Evolutionary conservation across 2,329 filamentous ascomycete genomes (phyloP).

Genomic region (Penicillium sp.): DNA sequence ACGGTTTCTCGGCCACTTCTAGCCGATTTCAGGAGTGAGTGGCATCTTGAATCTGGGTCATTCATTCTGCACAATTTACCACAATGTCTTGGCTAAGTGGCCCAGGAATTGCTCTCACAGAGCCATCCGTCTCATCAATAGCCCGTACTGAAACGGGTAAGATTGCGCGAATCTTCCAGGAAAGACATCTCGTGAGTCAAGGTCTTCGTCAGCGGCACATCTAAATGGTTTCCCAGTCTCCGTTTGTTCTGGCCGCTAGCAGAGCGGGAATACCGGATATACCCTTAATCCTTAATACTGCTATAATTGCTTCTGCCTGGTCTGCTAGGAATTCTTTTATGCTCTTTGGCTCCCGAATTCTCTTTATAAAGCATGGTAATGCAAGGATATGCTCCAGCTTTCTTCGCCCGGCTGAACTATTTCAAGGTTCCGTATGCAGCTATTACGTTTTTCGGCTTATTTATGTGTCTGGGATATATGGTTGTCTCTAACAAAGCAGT

Average conservation of each 20-base stretch:
- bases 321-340: constrained; percentile 46
- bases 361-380: constrained; percentile 43
- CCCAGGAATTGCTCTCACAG: too few species aligned
- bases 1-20: too few species aligned
- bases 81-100: too few species aligned
- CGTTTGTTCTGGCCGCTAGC: constrained; percentile 47
- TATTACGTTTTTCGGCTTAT: constrained; percentile 52
- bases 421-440: constrained; percentile 59
- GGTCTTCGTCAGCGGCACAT: too few species aligned
- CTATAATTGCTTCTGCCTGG: constrained; percentile 32
- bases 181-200: too few species aligned
- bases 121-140: too few species aligned
- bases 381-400: constrained; percentile 38
- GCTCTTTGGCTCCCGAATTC: constrained; percentile 37
- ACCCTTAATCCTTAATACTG: constrained; percentile 22
- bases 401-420: constrained; percentile 40
- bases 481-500: constrained; percentile 59
- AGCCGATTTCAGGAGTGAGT: too few species aligned
- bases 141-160: too few species aligned
- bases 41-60: too few species aligned
- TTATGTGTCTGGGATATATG: constrained; percentile 64
- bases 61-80: too few species aligned
- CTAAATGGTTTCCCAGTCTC: constrained; percentile 47
- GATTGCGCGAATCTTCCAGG: too few species aligned
- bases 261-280: constrained; percentile 42